Evolutionary conservation across 805 yeast genomes (phyloP).

Genomic region (Barnettozyma sp.): DNA sequence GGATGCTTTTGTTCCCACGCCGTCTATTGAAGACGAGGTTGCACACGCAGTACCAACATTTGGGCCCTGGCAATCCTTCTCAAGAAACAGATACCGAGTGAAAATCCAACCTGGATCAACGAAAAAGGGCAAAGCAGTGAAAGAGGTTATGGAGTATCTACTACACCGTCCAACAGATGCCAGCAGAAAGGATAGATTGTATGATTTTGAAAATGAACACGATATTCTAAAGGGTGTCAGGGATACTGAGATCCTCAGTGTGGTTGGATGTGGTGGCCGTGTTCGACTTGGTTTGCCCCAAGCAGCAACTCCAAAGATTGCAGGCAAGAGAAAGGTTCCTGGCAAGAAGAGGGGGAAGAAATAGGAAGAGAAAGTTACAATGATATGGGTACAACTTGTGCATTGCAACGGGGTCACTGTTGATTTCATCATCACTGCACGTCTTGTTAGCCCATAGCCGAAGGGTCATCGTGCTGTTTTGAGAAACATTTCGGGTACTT

Average conservation of each 20-base stretch:
- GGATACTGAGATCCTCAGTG: constrained; percentile 58
- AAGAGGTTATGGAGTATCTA: constrained; percentile 59
- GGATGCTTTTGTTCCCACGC: constrained; percentile 28
- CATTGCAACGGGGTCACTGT: too few relatives aligned
- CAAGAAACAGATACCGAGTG: constrained; percentile 69
- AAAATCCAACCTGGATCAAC: constrained; percentile 72
- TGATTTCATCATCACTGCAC: too few relatives aligned
- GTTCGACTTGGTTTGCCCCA: constrained; percentile 59
- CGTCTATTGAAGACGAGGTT: constrained; percentile 41
- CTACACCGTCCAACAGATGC: constrained; percentile 40
- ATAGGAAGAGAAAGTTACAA: constrained; percentile 1
- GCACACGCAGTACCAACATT: constrained; percentile 72
- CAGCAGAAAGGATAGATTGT: constrained; percentile 37
- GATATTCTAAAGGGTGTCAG: constrained; percentile 49
- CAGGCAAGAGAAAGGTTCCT: constrained; percentile 5
- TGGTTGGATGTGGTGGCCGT: constrained; percentile 59
- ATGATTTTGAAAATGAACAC: constrained; percentile 68
- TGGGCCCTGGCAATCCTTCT: constrained; percentile 86
- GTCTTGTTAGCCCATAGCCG: too few relatives aligned
- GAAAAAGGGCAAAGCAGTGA: constrained; percentile 82
- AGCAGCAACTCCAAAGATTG: constrained; percentile 23
- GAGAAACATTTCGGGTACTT: too few relatives aligned
- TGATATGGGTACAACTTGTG: too few relatives aligned
- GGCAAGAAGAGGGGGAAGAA: constrained; percentile 11
- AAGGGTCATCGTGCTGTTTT: too few relatives aligned